Evolutionary conservation across 495 filamentous ascomycete species (phyloP).

Genomic region (Annulohypoxylon moriforme): DNA sequence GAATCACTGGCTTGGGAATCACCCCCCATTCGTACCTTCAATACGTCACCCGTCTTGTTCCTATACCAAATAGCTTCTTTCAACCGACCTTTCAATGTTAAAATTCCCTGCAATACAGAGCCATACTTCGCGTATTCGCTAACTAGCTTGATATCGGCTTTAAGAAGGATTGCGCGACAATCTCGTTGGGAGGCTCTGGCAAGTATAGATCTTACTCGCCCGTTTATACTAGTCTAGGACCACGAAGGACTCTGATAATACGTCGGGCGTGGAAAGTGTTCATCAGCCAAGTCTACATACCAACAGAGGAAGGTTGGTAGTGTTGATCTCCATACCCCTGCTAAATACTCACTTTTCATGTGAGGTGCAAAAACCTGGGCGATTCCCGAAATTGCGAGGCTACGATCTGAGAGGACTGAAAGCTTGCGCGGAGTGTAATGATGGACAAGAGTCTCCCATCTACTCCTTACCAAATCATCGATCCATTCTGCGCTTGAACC

Average conservation of each 20-base stretch:
- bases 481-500: slow-evolving; percentile 5
- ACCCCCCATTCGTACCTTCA: not conserved
- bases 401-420: slow-evolving; percentile 2
- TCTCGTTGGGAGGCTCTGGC: not conserved
- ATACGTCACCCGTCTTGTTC: not conserved
- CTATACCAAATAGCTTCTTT: slow-evolving; percentile 4
- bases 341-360: not conserved
- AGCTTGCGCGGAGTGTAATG: slow-evolving; percentile 16
- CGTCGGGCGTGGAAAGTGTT: not conserved
- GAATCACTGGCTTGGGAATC: not conserved
- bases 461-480: slow-evolving; percentile 2
- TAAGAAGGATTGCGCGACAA: slow-evolving; percentile 4
- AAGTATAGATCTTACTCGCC: not conserved
- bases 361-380: slow-evolving; percentile 1
- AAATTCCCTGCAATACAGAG: not conserved
- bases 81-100: slow-evolving; percentile 2
- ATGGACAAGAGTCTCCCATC: not conserved
- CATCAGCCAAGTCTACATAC: not conserved
- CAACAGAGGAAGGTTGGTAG: not conserved
- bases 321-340: slow-evolving; percentile 5
- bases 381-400: slow-evolving; percentile 8
- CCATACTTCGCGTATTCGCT: slow-evolving; percentile 6
- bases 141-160: slow-evolving; percentile 1
- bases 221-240: slow-evolving; percentile 14
- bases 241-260: slow-evolving; percentile 4